phyloP scores from a whole-genome alignment of 768 basidiomycete genomes.

The Cystobasidium ongulense region DNA sequence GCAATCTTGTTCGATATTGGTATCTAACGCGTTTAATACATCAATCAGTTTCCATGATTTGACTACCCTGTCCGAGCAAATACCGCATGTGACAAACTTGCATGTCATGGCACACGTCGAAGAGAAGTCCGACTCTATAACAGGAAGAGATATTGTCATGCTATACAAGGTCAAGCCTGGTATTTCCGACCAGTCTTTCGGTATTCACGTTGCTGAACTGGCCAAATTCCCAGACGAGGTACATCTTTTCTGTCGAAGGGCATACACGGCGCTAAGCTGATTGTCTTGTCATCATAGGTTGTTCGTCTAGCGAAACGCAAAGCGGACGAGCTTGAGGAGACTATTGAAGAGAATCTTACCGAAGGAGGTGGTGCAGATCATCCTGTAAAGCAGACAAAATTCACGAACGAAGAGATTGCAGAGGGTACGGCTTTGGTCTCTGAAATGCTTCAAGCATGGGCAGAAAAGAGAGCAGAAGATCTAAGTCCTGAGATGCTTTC shows the following conservation, averaged over 20 bases:
- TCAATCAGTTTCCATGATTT: conserved; percentile 70
- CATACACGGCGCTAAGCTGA: not conserved
- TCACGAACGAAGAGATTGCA: conserved; percentile 55
- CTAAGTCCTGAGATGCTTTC: conserved; percentile 48
- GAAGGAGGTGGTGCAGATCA: not conserved
- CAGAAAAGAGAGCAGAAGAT: conserved; percentile 49
- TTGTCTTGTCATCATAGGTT: not conserved
- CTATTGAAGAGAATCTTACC: not conserved
- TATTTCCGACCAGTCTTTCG: conserved; percentile 90
- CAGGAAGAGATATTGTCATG: conserved; percentile 64
- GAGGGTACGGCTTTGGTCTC: conserved; percentile 75
- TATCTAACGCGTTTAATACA: not conserved
- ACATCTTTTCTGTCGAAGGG: conserved; percentile 49
- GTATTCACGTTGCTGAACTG: conserved; percentile 94
- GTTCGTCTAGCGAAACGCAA: conserved; percentile 76
- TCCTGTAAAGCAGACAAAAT: not conserved
- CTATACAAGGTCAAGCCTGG: conserved; percentile 71
- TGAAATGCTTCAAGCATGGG: conserved; percentile 66
- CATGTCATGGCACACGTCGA: conserved; percentile 91
- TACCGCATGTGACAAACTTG: conserved; percentile 79
- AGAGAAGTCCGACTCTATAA: conserved; percentile 47
- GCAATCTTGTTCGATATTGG: not conserved
- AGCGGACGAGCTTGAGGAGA: conserved; percentile 78
- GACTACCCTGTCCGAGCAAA: conserved; percentile 78
- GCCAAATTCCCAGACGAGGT: conserved; percentile 96